These are phyloP conservation scores for Zelopaecilomyces penicillatus DNA, from an alignment of 2,329 filamentous ascomycete genomes.

Conservation along the genomic window DNA sequence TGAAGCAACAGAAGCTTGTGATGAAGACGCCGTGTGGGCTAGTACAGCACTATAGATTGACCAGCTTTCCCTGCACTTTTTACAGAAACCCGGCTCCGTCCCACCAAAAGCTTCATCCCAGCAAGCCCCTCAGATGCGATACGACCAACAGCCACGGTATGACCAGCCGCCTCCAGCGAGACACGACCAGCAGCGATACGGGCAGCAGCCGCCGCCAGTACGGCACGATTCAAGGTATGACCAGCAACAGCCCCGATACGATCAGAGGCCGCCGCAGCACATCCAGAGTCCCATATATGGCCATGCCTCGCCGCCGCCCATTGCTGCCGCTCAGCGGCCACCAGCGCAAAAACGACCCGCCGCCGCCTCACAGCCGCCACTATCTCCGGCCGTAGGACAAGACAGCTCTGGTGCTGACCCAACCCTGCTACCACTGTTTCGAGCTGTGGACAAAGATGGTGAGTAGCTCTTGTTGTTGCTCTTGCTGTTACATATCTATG, in stretches of 20 bases:
- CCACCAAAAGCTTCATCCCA: constrained; percentile 13
- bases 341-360: constrained; percentile 43
- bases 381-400: constrained; percentile 47
- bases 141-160: constrained; percentile 10
- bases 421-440: constrained; percentile 77
- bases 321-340: constrained; percentile 32
- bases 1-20: background rate
- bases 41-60: background rate
- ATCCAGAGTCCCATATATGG: constrained; percentile 34
- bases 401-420: constrained; percentile 50
- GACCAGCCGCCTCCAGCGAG: constrained; percentile 3
- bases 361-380: constrained; percentile 53
- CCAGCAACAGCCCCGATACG: constrained; percentile 3
- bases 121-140: constrained; percentile 13
- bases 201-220: constrained; percentile 7
- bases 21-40: background rate
- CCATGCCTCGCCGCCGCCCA: constrained; percentile 44
- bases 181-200: constrained; percentile 10
- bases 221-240: constrained; percentile 2
- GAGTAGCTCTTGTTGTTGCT: constrained; percentile 17
- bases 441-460: constrained; percentile 83
- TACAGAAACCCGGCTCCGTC: constrained; percentile 29
- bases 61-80: background rate
- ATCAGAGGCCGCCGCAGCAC: constrained; percentile 20
- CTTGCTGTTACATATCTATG: background rate